A percentile compares a stretch with the other conserved stretches of the same genome.
Evolutionary conservation across 169 alveolate genomes (phyloP).

Genomic region (Eimeria zaria): DNA sequence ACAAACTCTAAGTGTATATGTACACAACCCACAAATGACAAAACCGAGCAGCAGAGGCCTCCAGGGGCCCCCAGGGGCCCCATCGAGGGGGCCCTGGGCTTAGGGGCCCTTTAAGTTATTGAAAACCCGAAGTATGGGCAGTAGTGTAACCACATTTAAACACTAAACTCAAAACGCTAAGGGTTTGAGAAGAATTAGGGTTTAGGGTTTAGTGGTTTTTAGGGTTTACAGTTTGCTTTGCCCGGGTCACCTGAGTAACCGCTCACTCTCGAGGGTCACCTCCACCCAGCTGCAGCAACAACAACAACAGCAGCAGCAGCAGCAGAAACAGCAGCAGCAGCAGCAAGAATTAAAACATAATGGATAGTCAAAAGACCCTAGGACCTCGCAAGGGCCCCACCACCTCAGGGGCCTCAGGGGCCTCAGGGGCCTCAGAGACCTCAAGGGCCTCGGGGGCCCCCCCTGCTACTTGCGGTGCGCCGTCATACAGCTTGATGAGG

Average conservation of each 20-base stretch:
- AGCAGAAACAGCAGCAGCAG: not conserved
- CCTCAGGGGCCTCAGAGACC: slow-evolving; percentile 17
- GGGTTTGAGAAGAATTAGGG: not conserved
- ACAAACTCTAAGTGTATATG: too few relatives aligned
- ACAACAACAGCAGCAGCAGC: slow-evolving; percentile 12
- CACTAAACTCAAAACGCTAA: not conserved
- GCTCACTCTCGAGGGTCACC: not conserved
- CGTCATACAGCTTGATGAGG: not conserved
- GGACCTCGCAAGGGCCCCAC: slow-evolving; percentile 6
- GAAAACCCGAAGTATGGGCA: not conserved
- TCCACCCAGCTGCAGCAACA: not conserved
- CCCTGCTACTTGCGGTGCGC: not conserved
- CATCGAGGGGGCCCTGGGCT: not conserved
- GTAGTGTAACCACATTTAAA: not conserved
- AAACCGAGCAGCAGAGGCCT: not conserved
- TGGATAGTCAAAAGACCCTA: slow-evolving; percentile 10
- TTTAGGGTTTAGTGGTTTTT: not conserved
- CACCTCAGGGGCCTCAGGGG: not conserved
- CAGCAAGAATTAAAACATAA: too few relatives aligned
- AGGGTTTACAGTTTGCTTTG: not conserved
- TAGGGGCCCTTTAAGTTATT: not conserved
- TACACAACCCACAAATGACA: too few relatives aligned
- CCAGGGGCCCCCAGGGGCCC: not conserved
- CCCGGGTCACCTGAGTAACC: not conserved
- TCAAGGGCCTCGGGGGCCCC: too few relatives aligned